Evolutionary conservation across 441 rosid species (phyloP), one percentile per base, ranked within the genome.

Genomic region (Viola pubescens): DNA sequence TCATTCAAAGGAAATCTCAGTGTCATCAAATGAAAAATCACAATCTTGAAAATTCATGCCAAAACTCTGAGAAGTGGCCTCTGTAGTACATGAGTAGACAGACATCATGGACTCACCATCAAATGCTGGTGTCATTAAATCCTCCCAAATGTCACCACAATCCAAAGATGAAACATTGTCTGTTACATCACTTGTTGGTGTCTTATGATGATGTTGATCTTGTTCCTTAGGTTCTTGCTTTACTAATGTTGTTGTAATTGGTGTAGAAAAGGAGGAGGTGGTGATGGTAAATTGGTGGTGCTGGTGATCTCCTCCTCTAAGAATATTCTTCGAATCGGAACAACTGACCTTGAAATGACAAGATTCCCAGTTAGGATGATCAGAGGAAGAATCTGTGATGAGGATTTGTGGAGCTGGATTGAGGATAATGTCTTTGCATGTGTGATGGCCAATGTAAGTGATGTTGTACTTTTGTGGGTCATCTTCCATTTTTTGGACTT

Each of bases 401-500:
- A 26, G 34, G 10, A 73, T 69, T 38, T 70, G 72, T 48, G 78
- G 73, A 51, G 59, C 34, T 26, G 34, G 19, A 26, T 57, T 65
- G 12, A 46, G 34, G 6, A 13, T 26, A 26, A 26, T 56, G 54
- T 72, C 54, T 9, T 44, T 64, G 71, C 97, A 90, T 3, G 88
- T 83, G 61, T 87, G 97, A 40, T 14, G 14, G 39, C 89, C 91
- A 53, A 79, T 64, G 60, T 87, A 90, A 11, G 79, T 81, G 60
- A 44, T 82, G 10, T 73, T 78, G 61, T 56, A 80, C 80, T 59
- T 57, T 38, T 75, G 63, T n/a, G 90, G 74, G 16, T 80, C 62
- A 6, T 77, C 70, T 54, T 85, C 89, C 62, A 66, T 61, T 75
- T 54, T 80, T 40, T 90, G 97, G 16, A 90, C 97, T 61, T 90